Conservation (phyloP, 202 grass and related monocot genomes). For the Saccharum hybrid region DNA sequence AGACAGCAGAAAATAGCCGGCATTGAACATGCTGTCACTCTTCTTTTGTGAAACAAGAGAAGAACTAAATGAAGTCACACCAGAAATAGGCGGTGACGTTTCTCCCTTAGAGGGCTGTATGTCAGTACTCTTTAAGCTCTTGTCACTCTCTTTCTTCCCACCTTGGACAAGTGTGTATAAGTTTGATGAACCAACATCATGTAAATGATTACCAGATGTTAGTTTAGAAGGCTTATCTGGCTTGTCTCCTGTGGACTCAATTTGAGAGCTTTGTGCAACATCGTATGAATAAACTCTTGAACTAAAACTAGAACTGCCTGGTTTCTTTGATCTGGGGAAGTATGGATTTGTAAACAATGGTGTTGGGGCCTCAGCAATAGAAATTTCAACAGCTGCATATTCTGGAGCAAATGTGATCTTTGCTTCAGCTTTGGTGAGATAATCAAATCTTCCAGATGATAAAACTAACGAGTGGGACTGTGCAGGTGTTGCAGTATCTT, state of each 20-base stretch:
- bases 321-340: constrained; percentile 71
- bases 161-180: constrained; percentile 83
- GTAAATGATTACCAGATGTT: constrained; percentile 47
- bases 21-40: constrained; percentile 66
- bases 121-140: constrained; percentile 53
- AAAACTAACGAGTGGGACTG: constrained; percentile 49
- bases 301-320: constrained; percentile 71
- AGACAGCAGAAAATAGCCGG: constrained; percentile 71
- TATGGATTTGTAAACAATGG: constrained; percentile 81
- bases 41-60: constrained; percentile 65
- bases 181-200: constrained; percentile 56
- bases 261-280: constrained; percentile 58
- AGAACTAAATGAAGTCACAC: constrained; percentile 60
- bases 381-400: constrained; percentile 84
- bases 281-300: constrained; percentile 85
- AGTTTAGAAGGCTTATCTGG: constrained; percentile 56
- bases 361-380: constrained; percentile 41
- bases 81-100: constrained; percentile 54
- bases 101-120: constrained; percentile 63
- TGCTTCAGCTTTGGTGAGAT: constrained; percentile 87
- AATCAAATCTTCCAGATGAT: constrained; percentile 71
- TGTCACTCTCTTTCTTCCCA: constrained; percentile 62
- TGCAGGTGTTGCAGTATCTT: constrained; percentile 57
- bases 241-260: constrained; percentile 65
- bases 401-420: constrained; percentile 93